Evolutionary conservation across 768 basidiomycete genomes (phyloP).

Genomic region (Trametes cinnabarina): DNA sequence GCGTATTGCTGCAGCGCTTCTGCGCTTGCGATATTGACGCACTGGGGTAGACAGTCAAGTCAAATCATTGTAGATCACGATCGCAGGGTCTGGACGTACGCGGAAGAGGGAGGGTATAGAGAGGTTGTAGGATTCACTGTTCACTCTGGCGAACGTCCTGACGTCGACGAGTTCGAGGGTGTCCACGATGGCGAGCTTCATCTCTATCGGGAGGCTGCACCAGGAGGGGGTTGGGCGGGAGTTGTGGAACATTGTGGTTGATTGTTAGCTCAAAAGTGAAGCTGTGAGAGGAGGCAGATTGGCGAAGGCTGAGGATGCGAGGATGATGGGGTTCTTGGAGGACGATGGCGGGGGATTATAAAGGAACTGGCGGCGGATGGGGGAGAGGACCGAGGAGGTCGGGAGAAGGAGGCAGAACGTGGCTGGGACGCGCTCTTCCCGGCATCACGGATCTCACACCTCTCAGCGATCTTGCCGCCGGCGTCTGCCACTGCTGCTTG

Average conservation of each 20-base stretch:
- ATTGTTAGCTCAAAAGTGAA: neutral
- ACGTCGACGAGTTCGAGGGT: conserved; percentile 46
- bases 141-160: conserved; percentile 47
- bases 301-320: conserved; percentile 7
- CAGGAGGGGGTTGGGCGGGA: conserved; percentile 33
- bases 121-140: conserved; percentile 48
- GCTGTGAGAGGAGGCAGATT: neutral
- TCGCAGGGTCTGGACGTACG: conserved; percentile 34
- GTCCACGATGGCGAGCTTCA: conserved; percentile 58
- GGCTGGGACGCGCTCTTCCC: conserved; percentile 2
- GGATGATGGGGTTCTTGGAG: neutral
- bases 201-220: conserved; percentile 61
- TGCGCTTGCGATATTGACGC: conserved; percentile 47
- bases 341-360: neutral
- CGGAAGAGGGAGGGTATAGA: conserved; percentile 61
- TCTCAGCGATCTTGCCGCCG: conserved; percentile 9
- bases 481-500: no score
- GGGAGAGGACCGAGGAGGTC: conserved; percentile 21
- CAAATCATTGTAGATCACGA: neutral
- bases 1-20: conserved; percentile 52
- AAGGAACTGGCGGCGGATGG: neutral
- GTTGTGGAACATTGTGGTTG: conserved; percentile 13
- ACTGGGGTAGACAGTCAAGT: conserved; percentile 31
- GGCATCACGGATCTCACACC: conserved; percentile 16
- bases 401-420: neutral